phyloP scores from a whole-genome alignment of 805 yeast species.

The Novakomyces olei region DNA sequence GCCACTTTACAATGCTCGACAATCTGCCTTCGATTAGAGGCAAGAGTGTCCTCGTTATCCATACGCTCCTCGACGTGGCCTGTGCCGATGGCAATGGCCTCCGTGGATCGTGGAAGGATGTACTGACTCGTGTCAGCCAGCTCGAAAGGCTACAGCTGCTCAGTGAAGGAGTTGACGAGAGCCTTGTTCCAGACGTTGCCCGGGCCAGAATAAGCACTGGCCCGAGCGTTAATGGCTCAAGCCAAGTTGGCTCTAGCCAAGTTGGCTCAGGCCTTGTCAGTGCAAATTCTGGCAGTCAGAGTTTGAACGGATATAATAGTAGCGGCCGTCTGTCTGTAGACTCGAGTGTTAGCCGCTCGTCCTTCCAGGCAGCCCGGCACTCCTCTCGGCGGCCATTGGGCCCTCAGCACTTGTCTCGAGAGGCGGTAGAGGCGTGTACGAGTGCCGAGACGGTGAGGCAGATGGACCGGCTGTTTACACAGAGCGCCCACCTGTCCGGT shows the following conservation, averaged over 20 bases:
- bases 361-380: not conserved
- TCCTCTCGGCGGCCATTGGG: slow-evolving; percentile 33
- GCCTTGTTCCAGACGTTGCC: slow-evolving; percentile 63
- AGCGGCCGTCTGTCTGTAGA: not conserved
- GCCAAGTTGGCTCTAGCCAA: too few species aligned
- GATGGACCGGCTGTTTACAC: slow-evolving; percentile 70
- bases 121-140: slow-evolving; percentile 66
- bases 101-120: slow-evolving; percentile 61
- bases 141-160: slow-evolving; percentile 74
- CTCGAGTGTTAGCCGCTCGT: not conserved
- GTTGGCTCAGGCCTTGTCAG: too few species aligned
- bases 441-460: slow-evolving; percentile 12
- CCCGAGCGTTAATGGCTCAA: too few species aligned
- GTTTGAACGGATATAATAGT: too few species aligned
- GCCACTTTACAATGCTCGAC: slow-evolving; percentile 64
- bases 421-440: not conserved
- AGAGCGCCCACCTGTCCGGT: slow-evolving; percentile 58
- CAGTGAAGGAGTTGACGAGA: slow-evolving; percentile 70
- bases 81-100: slow-evolving; percentile 57
- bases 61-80: slow-evolving; percentile 52
- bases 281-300: too few species aligned
- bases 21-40: slow-evolving; percentile 54
- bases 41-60: slow-evolving; percentile 65
- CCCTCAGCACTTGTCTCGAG: slow-evolving; percentile 18
- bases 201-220: slow-evolving; percentile 44